Evolutionary conservation across 2,329 filamentous ascomycete species (phyloP).

Genomic region (Penicillium rolfsii): DNA sequence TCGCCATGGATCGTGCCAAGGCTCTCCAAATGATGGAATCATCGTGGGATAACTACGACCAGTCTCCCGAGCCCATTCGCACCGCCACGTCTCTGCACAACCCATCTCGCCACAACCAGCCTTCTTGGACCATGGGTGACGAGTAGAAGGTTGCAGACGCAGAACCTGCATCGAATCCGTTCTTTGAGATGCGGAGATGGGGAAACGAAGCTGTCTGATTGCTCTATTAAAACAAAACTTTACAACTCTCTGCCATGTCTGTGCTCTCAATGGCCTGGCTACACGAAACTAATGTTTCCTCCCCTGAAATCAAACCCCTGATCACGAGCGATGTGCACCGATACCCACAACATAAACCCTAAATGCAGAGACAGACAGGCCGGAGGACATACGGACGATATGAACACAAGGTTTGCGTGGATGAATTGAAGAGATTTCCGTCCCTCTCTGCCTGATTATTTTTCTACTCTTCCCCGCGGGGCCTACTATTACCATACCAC

Average conservation of each 20-base stretch:
- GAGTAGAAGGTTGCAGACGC: slow-evolving; percentile 22
- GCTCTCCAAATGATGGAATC: slow-evolving; percentile 74
- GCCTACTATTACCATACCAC: background rate
- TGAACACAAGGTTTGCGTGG: background rate
- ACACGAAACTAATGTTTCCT: slow-evolving; percentile 6
- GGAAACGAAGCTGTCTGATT: background rate
- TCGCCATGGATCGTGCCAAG: slow-evolving; percentile 66
- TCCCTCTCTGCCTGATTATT: background rate
- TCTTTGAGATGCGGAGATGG: background rate
- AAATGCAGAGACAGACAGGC: slow-evolving; percentile 2
- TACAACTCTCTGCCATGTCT: background rate
- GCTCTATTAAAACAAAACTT: background rate
- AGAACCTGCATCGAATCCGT: background rate
- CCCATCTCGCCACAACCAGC: slow-evolving; percentile 37
- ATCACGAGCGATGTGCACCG: slow-evolving; percentile 32
- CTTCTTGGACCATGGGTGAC: slow-evolving; percentile 50
- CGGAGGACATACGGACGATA: slow-evolving; percentile 1
- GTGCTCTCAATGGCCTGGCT: slow-evolving; percentile 16
- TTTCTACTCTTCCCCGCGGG: background rate
- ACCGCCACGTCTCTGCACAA: slow-evolving; percentile 31
- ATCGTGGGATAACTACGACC: slow-evolving; percentile 52
- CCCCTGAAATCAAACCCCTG: slow-evolving; percentile 2
- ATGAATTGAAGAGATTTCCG: background rate
- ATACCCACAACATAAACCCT: slow-evolving; percentile 24
- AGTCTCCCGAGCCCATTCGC: slow-evolving; percentile 38